Evolutionary conservation across 371 early-diverging fungal genomes (phyloP).

Genomic region (Sanchytrium tribonematis): DNA sequence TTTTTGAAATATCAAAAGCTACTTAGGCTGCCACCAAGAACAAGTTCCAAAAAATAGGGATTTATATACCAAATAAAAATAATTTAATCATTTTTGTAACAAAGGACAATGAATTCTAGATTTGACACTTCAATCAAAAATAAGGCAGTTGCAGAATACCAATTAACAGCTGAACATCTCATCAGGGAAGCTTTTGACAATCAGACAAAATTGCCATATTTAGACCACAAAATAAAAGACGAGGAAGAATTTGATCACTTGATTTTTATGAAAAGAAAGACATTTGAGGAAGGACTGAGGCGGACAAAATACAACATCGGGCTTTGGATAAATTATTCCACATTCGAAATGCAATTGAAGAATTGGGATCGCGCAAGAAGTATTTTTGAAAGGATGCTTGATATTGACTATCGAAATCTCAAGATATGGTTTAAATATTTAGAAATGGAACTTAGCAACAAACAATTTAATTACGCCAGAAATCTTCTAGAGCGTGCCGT

Average conservation of each 20-base stretch:
- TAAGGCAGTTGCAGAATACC: constrained; percentile 85
- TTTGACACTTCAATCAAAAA: constrained; percentile 43
- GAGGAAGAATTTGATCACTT: constrained; percentile 71
- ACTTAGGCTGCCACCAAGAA: background rate
- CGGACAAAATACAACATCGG: constrained; percentile 51
- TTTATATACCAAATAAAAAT: background rate
- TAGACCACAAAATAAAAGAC: constrained; percentile 69
- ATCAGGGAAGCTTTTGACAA: constrained; percentile 75
- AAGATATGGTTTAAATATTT: constrained; percentile 70
- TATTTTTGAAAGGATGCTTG: constrained; percentile 66
- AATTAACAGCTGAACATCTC: constrained; percentile 93
- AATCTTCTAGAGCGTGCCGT: constrained; percentile 77
- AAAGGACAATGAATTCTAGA: background rate
- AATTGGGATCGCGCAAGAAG: constrained; percentile 65
- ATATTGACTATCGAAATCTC: constrained; percentile 53
- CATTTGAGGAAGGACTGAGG: constrained; percentile 68
- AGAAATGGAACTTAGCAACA: constrained; percentile 87
- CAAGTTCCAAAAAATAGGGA: background rate
- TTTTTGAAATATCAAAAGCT: background rate
- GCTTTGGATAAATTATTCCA: constrained; percentile 77
- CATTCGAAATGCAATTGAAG: constrained; percentile 70
- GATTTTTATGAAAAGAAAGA: constrained; percentile 58
- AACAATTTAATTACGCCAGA: constrained; percentile 63
- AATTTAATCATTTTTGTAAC: background rate
- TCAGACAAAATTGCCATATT: constrained; percentile 38